Evolutionary conservation across 2,329 filamentous ascomycete species (phyloP).

Genomic region (Nakataea oryzae): DNA sequence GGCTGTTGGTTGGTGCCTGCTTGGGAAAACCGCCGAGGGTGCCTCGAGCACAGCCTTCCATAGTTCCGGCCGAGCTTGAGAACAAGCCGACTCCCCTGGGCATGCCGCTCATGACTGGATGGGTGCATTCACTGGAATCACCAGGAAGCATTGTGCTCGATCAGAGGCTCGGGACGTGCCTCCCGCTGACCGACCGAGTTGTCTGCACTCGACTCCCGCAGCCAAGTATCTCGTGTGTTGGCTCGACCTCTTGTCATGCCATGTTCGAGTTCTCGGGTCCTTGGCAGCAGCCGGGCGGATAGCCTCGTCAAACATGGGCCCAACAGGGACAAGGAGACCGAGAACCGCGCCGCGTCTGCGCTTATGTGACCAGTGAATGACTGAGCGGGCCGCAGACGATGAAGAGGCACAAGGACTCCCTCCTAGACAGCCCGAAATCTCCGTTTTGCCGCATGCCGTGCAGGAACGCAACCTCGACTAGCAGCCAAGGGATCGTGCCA

Average conservation of each 20-base stretch:
- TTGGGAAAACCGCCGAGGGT: background rate
- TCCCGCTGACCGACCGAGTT: background rate
- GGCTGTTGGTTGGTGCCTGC: background rate
- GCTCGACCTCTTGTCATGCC: background rate
- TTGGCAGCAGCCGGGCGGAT: background rate
- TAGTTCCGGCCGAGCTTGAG: background rate
- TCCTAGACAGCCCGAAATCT: background rate
- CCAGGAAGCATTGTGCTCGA: too few relatives aligned
- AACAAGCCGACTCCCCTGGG: too few relatives aligned
- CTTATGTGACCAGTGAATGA: background rate
- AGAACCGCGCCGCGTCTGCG: background rate
- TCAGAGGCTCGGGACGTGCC: background rate
- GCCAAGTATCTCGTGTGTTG: background rate
- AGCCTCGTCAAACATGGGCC: background rate
- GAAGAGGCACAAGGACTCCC: background rate
- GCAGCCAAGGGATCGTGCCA: background rate
- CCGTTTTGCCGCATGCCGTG: background rate
- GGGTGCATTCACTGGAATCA: too few relatives aligned
- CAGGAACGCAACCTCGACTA: background rate
- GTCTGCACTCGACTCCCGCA: background rate
- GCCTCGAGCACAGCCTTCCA: background rate
- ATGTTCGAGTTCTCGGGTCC: background rate
- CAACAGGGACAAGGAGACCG: background rate
- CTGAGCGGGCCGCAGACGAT: background rate
- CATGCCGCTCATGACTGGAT: too few relatives aligned